These are phyloP conservation scores for Phytomonas serpens DNA, from an alignment of 208 protist species.

Conservation along the genomic window DNA sequence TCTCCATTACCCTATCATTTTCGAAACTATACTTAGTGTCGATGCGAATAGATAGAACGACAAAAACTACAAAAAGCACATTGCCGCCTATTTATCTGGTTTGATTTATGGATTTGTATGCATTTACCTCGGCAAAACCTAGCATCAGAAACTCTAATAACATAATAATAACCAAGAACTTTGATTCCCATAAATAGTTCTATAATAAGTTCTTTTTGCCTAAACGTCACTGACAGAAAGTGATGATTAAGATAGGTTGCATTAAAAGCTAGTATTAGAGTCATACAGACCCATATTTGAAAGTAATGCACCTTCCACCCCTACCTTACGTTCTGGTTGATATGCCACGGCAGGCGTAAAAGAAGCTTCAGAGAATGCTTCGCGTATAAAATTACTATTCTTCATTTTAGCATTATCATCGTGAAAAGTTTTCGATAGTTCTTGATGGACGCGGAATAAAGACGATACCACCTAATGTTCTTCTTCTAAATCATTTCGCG, in stretches of 20 bases:
- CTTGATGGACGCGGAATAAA: background rate
- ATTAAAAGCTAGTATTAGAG: background rate
- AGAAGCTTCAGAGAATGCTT: background rate
- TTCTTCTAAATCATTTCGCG: background rate
- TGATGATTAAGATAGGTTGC: background rate
- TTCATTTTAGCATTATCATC: background rate
- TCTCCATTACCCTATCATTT: background rate
- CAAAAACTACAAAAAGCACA: background rate
- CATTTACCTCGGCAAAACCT: background rate
- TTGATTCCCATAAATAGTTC: background rate
- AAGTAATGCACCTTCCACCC: background rate
- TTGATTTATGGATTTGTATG: background rate
- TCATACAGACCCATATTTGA: background rate
- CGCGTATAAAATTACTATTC: background rate
- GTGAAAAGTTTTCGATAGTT: background rate
- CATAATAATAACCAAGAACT: background rate
- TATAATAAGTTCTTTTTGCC: background rate
- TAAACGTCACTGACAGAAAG: background rate
- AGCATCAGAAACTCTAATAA: background rate
- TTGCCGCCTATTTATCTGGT: background rate
- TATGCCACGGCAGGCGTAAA: background rate
- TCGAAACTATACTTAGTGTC: background rate
- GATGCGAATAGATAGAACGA: background rate
- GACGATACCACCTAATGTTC: background rate
- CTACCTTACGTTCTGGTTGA: background rate